A percentile compares a stretch with the other conserved stretches of the same genome.
These are phyloP conservation scores for Metschnikowia colocasiae DNA, from an alignment of 805 yeast species.

Conservation along the genomic window DNA sequence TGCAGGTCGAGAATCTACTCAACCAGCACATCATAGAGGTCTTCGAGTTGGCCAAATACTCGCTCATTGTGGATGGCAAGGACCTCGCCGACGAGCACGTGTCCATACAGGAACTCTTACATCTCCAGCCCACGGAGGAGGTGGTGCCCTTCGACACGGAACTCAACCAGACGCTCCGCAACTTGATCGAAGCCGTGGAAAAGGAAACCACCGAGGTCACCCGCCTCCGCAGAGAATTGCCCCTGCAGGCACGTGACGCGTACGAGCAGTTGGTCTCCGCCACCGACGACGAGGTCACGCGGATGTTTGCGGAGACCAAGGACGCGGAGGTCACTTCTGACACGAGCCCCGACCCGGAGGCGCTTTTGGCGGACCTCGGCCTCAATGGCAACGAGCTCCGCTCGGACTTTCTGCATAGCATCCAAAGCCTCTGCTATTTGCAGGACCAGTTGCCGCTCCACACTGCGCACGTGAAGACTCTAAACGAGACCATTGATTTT, in stretches of 20 bases:
- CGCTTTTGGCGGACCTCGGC: background rate
- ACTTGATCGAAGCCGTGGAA: slow-evolving; percentile 57
- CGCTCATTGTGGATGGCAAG: slow-evolving; percentile 57
- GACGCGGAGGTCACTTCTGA: slow-evolving; percentile 11
- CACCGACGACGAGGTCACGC: slow-evolving; percentile 31
- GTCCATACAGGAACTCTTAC: slow-evolving; percentile 23
- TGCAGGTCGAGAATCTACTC: slow-evolving; percentile 40
- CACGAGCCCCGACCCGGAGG: slow-evolving; percentile 7
- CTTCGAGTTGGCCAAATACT: slow-evolving; percentile 55
- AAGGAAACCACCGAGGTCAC: slow-evolving; percentile 57
- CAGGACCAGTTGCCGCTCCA: slow-evolving; percentile 36
- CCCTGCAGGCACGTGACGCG: slow-evolving; percentile 35
- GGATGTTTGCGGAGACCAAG: slow-evolving; percentile 20
- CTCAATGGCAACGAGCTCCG: background rate
- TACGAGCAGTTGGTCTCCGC: slow-evolving; percentile 33
- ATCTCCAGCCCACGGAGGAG: slow-evolving; percentile 33
- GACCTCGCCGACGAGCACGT: slow-evolving; percentile 27
- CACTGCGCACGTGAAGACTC: slow-evolving; percentile 31
- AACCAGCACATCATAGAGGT: slow-evolving; percentile 47
- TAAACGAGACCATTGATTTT: slow-evolving; percentile 29
- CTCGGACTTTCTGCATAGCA: slow-evolving; percentile 26
- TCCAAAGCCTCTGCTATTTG: slow-evolving; percentile 30
- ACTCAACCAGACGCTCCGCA: slow-evolving; percentile 56
- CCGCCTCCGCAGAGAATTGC: slow-evolving; percentile 50
- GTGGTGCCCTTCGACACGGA: slow-evolving; percentile 71